phyloP scores from a whole-genome alignment of 2,329 filamentous ascomycete species.

The Colletotrichum filicis region DNA sequence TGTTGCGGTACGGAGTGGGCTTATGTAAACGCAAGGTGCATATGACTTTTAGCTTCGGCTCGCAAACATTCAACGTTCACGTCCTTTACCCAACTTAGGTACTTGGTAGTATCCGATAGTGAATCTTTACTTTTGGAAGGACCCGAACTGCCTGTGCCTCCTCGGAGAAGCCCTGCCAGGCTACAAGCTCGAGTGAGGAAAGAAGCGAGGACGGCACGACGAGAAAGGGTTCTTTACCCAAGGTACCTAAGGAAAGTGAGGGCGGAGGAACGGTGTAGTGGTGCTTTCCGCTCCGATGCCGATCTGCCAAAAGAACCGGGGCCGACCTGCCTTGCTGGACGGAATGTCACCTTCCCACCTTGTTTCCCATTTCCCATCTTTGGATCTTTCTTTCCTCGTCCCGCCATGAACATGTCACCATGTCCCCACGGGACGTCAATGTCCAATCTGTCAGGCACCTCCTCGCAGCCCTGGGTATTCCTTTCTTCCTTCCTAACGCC shows the following conservation, averaged over 20 bases:
- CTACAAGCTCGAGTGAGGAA: not conserved
- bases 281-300: conserved; percentile 1
- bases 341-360: not conserved
- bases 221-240: too few relatives aligned
- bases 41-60: not conserved
- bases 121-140: not conserved
- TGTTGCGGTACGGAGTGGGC: not conserved
- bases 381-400: too few relatives aligned
- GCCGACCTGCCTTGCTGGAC: conserved; percentile 10
- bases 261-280: not conserved
- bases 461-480: not conserved
- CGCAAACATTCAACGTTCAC: too few relatives aligned
- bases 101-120: too few relatives aligned
- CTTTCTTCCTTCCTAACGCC: not conserved
- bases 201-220: not conserved
- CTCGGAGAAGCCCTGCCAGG: not conserved
- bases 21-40: not conserved
- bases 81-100: too few relatives aligned
- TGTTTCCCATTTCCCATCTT: too few relatives aligned
- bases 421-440: too few relatives aligned
- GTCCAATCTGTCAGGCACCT: not conserved
- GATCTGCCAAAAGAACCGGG: not conserved
- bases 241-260: not conserved
- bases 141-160: not conserved
- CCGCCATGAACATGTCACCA: not conserved